A percentile compares a stretch with the other conserved stretches of the same genome.
Conservation (phyloP, 1,139 yeast species). For the Nakaseomyces uthaithaninus region DNA sequence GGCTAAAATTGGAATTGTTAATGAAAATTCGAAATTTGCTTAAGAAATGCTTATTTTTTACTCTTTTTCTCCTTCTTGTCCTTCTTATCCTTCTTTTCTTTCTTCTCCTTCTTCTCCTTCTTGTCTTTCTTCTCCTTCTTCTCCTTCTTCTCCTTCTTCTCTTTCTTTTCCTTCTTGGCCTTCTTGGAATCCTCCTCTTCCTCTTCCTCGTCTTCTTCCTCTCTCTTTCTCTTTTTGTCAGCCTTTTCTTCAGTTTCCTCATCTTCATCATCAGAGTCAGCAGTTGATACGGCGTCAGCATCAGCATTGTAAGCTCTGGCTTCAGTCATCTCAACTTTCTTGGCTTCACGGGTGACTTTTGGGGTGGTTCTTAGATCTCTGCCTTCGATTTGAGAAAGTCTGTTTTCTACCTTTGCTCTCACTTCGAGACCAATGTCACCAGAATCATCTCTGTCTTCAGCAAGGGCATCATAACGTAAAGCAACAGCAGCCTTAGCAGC, state of each 20-base stretch:
- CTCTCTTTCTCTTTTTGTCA: conserved; percentile 36
- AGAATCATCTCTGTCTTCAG: conserved; percentile 93
- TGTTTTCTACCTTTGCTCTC: conserved; percentile 87
- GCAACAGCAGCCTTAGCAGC: conserved; percentile 99
- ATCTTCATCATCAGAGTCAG: conserved; percentile 37
- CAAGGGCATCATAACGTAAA: conserved; percentile 89
- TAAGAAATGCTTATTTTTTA: conserved; percentile 29
- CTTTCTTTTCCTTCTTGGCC: conserved; percentile 39
- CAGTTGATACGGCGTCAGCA: conserved; percentile 54
- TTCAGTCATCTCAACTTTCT: conserved; percentile 77
- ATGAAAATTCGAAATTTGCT: conserved; percentile 11
- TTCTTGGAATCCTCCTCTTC: conserved; percentile 34
- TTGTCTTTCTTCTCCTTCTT: conserved; percentile 40
- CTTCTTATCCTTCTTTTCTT: conserved; percentile 37
- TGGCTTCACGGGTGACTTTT: conserved; percentile 64
- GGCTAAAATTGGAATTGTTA: too few species aligned
- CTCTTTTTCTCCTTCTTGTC: conserved; percentile 39
- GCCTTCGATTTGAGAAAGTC: conserved; percentile 93
- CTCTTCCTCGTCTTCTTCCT: conserved; percentile 30
- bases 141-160: conserved; percentile 38
- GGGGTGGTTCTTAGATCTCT: conserved; percentile 81
- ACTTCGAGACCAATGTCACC: conserved; percentile 91
- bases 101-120: conserved; percentile 35
- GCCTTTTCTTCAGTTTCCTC: conserved; percentile 33
- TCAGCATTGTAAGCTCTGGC: conserved; percentile 89